Evolutionary conservation across 2,329 filamentous ascomycete species (phyloP).

Genomic region (Camillea tinctor): DNA sequence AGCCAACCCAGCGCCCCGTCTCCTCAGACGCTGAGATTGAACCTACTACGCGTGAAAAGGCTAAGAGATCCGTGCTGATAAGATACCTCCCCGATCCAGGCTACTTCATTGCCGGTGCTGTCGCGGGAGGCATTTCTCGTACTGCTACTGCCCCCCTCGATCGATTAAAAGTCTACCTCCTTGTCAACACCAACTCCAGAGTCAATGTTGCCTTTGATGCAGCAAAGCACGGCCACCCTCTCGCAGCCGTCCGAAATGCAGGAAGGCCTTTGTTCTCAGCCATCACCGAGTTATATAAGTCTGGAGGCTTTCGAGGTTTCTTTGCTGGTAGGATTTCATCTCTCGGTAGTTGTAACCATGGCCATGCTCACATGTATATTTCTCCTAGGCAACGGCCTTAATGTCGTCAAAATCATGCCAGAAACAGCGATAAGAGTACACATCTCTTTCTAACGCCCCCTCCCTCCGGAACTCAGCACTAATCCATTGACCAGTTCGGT

Average conservation of each 20-base stretch:
- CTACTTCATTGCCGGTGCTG: conserved; percentile 94
- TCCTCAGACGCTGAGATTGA: conserved; percentile 28
- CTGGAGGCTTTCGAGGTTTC: conserved; percentile 82
- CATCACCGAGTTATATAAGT: conserved; percentile 74
- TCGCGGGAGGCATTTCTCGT: conserved; percentile 91
- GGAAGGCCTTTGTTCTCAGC: conserved; percentile 70
- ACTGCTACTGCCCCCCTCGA: conserved; percentile 95
- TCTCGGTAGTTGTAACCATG: background rate
- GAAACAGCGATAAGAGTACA: conserved; percentile 86
- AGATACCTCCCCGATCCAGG: conserved; percentile 81
- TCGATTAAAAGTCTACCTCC: conserved; percentile 94
- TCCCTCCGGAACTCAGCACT: conserved; percentile 7
- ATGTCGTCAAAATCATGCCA: conserved; percentile 97
- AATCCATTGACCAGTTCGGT: conserved; percentile 61
- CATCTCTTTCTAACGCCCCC: conserved; percentile 2
- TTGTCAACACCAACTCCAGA: conserved; percentile 75
- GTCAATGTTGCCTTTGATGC: conserved; percentile 58
- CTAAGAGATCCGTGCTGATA: conserved; percentile 56
- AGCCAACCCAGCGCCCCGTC: conserved; percentile 20
- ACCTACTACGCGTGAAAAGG: conserved; percentile 35
- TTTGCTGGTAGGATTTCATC: conserved; percentile 72
- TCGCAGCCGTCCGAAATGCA: conserved; percentile 64
- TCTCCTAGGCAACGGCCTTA: conserved; percentile 80
- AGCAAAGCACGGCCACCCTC: conserved; percentile 66
- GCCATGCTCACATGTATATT: conserved; percentile 9